Conservation (phyloP, 305 asterid species). For the Fraxinus xanthoxyloides region DNA sequence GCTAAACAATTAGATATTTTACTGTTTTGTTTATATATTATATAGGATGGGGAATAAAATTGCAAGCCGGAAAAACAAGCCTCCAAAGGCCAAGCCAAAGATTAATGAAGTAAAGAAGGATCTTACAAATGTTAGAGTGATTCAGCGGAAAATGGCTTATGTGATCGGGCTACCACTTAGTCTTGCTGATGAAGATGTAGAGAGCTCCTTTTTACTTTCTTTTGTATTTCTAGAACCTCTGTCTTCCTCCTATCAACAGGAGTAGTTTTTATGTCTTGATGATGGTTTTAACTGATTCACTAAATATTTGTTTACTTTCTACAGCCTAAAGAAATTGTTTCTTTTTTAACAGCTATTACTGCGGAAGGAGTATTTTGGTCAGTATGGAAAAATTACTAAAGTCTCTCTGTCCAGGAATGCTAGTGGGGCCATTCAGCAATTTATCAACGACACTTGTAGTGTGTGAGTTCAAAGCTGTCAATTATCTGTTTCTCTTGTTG, state of each 20-base stretch:
- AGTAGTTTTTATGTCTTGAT: slow-evolving; percentile 7
- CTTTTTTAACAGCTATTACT: slow-evolving; percentile 58
- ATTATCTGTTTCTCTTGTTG: slow-evolving; percentile 18
- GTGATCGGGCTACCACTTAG: slow-evolving; percentile 88
- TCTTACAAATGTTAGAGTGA: slow-evolving; percentile 83
- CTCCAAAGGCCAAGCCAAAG: slow-evolving; percentile 80
- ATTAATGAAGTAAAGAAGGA: slow-evolving; percentile 78
- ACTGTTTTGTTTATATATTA: not conserved
- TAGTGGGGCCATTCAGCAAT: slow-evolving; percentile 91
- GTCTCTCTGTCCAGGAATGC: slow-evolving; percentile 92
- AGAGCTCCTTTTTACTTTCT: slow-evolving; percentile 22
- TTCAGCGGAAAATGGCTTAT: slow-evolving; percentile 94
- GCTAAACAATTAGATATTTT: not conserved
- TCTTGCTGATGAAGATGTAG: slow-evolving; percentile 93
- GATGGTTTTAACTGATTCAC: slow-evolving; percentile 8
- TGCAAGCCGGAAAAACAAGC: slow-evolving; percentile 63
- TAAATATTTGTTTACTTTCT: slow-evolving; percentile 16
- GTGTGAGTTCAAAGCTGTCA: slow-evolving; percentile 59
- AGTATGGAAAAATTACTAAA: slow-evolving; percentile 88
- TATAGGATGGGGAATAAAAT: slow-evolving; percentile 52
- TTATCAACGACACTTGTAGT: slow-evolving; percentile 82
- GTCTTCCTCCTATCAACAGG: slow-evolving; percentile 14
- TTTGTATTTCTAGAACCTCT: slow-evolving; percentile 5
- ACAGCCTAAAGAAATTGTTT: slow-evolving; percentile 15
- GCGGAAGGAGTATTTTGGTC: slow-evolving; percentile 90